Percentiles rank a stretch among this genome's conserved stretches.
Evolutionary conservation across 2,329 filamentous ascomycete species (phyloP).

Genomic region (Geosmithia putterillii): DNA sequence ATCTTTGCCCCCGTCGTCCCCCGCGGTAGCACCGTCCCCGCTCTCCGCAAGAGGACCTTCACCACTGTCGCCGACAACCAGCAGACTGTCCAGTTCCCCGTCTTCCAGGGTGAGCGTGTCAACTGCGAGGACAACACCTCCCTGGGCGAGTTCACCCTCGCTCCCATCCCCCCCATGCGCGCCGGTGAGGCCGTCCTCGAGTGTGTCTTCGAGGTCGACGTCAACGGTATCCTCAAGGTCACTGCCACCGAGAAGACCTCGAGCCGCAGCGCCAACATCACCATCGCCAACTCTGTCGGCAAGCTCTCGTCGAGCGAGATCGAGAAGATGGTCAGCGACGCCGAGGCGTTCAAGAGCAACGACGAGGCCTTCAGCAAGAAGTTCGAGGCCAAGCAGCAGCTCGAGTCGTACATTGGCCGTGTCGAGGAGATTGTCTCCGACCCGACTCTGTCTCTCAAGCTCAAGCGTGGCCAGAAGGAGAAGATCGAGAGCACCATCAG

Average conservation of each 20-base stretch:
- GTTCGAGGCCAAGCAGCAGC: slow-evolving; percentile 97
- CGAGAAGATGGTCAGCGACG: slow-evolving; percentile 94
- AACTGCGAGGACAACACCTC: slow-evolving; percentile 99
- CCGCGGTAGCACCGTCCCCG: slow-evolving; percentile 98
- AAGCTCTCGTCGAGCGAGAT: slow-evolving; percentile 94
- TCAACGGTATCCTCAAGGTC: slow-evolving; percentile 99
- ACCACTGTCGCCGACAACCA: slow-evolving; percentile 99
- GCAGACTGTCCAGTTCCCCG: slow-evolving; percentile 97
- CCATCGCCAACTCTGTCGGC: slow-evolving; percentile 99
- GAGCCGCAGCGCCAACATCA: slow-evolving; percentile 99
- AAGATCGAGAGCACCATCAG: slow-evolving; percentile 97
- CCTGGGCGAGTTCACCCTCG: slow-evolving; percentile 97
- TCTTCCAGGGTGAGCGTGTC: slow-evolving; percentile 97
- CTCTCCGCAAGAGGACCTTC: slow-evolving; percentile 99
- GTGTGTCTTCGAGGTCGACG: slow-evolving; percentile 96
- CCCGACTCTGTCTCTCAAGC: slow-evolving; percentile 87
- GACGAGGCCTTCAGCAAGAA: slow-evolving; percentile 99
- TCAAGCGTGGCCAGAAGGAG: slow-evolving; percentile 98
- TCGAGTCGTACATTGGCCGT: slow-evolving; percentile 96
- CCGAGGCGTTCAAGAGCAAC: slow-evolving; percentile 96
- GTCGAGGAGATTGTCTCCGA: slow-evolving; percentile 99
- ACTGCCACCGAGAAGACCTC: slow-evolving; percentile 98
- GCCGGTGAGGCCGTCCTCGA: slow-evolving; percentile 98
- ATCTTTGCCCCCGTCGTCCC: slow-evolving; percentile 99
- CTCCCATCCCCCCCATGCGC: slow-evolving; percentile 89